A percentile compares a stretch with the other conserved stretches of the same genome.
These are phyloP conservation scores for Geosiphon pyriformis DNA, from an alignment of 192 early-diverging fungal genomes.

Conservation along the genomic window DNA sequence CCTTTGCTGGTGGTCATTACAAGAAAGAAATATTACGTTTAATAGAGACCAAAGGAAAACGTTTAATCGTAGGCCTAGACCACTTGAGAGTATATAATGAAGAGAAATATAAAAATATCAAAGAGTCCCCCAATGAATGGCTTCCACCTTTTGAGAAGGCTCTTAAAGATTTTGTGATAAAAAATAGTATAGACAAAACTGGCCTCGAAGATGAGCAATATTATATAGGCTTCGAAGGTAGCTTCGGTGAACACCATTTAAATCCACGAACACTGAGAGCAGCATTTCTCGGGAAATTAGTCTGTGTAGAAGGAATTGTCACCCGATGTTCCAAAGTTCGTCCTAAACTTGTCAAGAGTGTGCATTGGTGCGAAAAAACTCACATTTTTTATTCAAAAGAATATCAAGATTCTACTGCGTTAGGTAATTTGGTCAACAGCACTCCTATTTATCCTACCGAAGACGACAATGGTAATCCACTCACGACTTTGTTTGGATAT, in stretches of 20 bases:
- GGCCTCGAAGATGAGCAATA: conserved; percentile 43
- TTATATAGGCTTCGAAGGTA: conserved; percentile 82
- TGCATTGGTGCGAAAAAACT: conserved; percentile 90
- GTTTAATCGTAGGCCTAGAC: conserved; percentile 88
- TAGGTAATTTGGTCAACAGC: conserved; percentile 63
- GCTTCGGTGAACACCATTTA: conserved; percentile 86
- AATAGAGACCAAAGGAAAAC: conserved; percentile 29
- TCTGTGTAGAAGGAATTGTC: conserved; percentile 96
- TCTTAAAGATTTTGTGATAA: conserved; percentile 54
- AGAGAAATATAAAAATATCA: conserved; percentile 66
- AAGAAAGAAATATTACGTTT: conserved; percentile 37
- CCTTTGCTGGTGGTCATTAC: conserved; percentile 10
- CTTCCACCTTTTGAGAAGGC: conserved; percentile 81
- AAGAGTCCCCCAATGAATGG: conserved; percentile 72
- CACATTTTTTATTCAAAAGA: conserved; percentile 73
- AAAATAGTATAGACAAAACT: conserved; percentile 18
- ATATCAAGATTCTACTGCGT: conserved; percentile 84
- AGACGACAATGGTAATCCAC: conserved; percentile 86
- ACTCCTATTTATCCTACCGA: conserved; percentile 86
- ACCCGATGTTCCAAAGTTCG: conserved; percentile 94
- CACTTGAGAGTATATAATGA: conserved; percentile 72
- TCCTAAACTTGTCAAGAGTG: conserved; percentile 85
- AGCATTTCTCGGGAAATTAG: conserved; percentile 72
- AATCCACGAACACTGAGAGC: conserved; percentile 84
- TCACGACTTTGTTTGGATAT: conserved; percentile 90